Percentiles rank a stretch among this genome's conserved stretches.
Conservation (phyloP, 73 alveolate species). For the Paramecium caudatum region DNA sequence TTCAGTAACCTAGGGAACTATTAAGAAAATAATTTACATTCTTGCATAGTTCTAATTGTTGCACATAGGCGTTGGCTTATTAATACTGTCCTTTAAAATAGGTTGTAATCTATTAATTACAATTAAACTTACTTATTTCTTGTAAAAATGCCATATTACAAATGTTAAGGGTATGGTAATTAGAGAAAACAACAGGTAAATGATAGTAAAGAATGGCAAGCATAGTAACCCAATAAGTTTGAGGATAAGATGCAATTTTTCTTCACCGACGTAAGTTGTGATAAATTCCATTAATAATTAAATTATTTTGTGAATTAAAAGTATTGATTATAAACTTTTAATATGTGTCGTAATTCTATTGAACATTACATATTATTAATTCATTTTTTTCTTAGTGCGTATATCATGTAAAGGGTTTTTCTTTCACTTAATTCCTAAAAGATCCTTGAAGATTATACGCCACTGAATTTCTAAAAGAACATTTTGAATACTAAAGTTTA, state of each 20-base stretch:
- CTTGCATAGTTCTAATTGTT: background rate
- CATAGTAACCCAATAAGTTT: background rate
- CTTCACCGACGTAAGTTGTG: background rate
- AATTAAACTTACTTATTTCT: background rate
- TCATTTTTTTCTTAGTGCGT: slow-evolving; percentile 62
- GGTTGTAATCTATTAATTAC: background rate
- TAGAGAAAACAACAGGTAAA: background rate
- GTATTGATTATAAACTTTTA: background rate
- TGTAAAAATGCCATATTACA: background rate
- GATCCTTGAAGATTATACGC: slow-evolving; percentile 75
- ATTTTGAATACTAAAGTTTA: slow-evolving; percentile 35
- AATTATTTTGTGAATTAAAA: slow-evolving; percentile 36
- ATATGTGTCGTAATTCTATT: background rate
- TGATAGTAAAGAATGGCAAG: background rate
- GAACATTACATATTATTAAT: background rate
- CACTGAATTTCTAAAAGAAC: slow-evolving; percentile 77
- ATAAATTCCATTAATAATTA: slow-evolving; percentile 38
- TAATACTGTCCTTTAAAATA: background rate
- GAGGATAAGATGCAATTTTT: background rate
- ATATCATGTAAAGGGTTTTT: slow-evolving; percentile 72
- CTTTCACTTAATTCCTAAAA: slow-evolving; percentile 63
- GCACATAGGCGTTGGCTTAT: background rate
- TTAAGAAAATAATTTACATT: background rate
- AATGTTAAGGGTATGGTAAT: background rate
- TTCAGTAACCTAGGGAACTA: background rate